Percentiles rank a stretch among this genome's conserved stretches.
Conservation (phyloP, 2,329 filamentous ascomycete species). For the Bisporella sp. region DNA sequence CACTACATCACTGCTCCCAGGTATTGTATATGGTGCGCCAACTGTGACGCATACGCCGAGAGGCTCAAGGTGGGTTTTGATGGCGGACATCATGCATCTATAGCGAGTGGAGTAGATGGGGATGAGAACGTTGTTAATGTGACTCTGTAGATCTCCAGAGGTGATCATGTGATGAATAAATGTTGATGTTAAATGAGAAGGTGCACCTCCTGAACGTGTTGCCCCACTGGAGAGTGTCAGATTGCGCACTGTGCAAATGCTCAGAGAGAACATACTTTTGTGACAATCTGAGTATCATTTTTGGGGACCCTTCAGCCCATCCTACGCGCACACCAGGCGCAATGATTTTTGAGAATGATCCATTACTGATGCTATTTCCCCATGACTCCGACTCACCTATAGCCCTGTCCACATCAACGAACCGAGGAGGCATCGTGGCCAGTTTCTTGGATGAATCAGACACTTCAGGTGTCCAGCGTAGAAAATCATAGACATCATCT, state of each 20-base stretch:
- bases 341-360: slow-evolving; percentile 60
- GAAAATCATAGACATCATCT: slow-evolving; percentile 68
- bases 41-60: slow-evolving; percentile 16
- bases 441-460: background rate
- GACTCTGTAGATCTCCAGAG: slow-evolving; percentile 42
- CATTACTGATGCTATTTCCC: slow-evolving; percentile 59
- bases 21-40: background rate
- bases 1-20: slow-evolving; percentile 2
- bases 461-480: slow-evolving; percentile 45
- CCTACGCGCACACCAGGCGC: slow-evolving; percentile 56
- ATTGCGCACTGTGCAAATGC: slow-evolving; percentile 13
- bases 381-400: slow-evolving; percentile 51
- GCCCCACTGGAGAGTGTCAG: slow-evolving; percentile 2
- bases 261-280: slow-evolving; percentile 31
- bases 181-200: slow-evolving; percentile 22
- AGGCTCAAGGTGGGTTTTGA: slow-evolving; percentile 16
- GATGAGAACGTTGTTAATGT: slow-evolving; percentile 45
- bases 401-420: slow-evolving; percentile 55
- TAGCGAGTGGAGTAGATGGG: slow-evolving; percentile 42
- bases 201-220: slow-evolving; percentile 26
- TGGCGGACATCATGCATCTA: slow-evolving; percentile 14
- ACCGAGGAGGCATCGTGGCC: slow-evolving; percentile 37
- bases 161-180: slow-evolving; percentile 42
- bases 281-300: slow-evolving; percentile 49
- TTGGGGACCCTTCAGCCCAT: slow-evolving; percentile 54